Evolutionary conservation across 331 rosid species (phyloP).

Genomic region (Acacia concinna): DNA sequence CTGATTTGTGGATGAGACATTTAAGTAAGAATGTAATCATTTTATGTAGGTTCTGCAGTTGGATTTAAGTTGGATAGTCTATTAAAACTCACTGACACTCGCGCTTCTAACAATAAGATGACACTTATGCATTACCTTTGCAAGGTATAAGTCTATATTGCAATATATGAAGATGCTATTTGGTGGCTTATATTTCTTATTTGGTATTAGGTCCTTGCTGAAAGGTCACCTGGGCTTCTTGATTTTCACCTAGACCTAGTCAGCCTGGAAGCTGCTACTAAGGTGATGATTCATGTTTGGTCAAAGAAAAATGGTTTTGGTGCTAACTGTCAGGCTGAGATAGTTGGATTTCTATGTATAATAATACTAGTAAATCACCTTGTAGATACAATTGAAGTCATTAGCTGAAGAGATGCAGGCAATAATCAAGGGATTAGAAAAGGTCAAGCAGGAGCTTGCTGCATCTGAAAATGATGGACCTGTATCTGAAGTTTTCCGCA

Average conservation of each 20-base stretch:
- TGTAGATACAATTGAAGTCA: constrained; percentile 97
- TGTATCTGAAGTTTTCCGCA: constrained; percentile 74
- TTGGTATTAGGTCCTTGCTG: constrained; percentile 62
- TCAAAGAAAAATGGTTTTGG: neutral
- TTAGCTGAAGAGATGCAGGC: constrained; percentile 99
- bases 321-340: constrained; percentile 2
- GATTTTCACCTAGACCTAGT: constrained; percentile 82
- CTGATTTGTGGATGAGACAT: neutral
- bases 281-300: constrained; percentile 53
- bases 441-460: constrained; percentile 83
- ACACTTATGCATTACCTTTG: constrained; percentile 98
- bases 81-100: constrained; percentile 89
- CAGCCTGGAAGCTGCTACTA: constrained; percentile 81
- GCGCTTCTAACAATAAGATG: constrained; percentile 90
- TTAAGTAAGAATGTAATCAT: constrained; percentile 26
- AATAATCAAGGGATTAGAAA: constrained; percentile 87
- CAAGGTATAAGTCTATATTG: constrained; percentile 60
- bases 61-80: constrained; percentile 99
- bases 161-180: constrained; percentile 29
- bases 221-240: constrained; percentile 78
- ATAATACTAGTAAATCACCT: constrained; percentile 27
- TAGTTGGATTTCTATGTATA: constrained; percentile 15
- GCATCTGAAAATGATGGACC: constrained; percentile 94
- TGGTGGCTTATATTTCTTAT: constrained; percentile 27
- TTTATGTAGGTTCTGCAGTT: constrained; percentile 81